phyloP scores from a whole-genome alignment of 139 green algal species.

The Nannochloris sp. region DNA sequence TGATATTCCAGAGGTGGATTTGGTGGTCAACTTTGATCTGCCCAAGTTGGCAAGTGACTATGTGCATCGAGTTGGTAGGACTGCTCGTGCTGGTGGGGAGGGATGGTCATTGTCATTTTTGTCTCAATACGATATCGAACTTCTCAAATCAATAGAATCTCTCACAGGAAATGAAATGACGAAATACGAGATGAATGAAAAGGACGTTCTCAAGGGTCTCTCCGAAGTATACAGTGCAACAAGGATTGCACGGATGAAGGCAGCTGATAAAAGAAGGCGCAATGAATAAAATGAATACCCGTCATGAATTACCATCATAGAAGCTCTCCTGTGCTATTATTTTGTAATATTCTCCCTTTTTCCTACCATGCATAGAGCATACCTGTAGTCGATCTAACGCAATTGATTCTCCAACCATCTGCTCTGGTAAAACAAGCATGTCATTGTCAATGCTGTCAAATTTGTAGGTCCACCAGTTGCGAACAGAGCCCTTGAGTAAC shows the following conservation, averaged over 20 bases:
- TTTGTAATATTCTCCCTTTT: constrained; percentile 9
- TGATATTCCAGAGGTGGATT: constrained; percentile 90
- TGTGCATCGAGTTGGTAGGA: constrained; percentile 82
- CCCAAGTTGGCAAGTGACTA: constrained; percentile 69
- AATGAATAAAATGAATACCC: not conserved
- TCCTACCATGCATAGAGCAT: constrained; percentile 8
- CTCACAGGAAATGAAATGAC: constrained; percentile 52
- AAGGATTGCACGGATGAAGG: constrained; percentile 33
- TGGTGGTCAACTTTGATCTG: constrained; percentile 93
- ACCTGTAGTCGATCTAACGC: constrained; percentile 1
- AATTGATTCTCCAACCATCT: not conserved
- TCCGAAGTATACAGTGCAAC: constrained; percentile 57
- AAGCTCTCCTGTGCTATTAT: not conserved
- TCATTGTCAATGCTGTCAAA: too few relatives aligned
- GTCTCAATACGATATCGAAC: constrained; percentile 73
- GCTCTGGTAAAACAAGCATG: not conserved
- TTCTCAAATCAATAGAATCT: constrained; percentile 47
- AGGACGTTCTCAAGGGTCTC: constrained; percentile 72
- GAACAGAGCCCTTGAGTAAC: not conserved
- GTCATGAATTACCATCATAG: not conserved
- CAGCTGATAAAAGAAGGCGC: not conserved
- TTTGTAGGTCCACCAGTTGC: not conserved
- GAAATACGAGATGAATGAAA: constrained; percentile 48
- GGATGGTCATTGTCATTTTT: constrained; percentile 86
- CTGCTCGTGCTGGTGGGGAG: constrained; percentile 61